Evolutionary conservation across 2,329 filamentous ascomycete genomes (phyloP), one percentile per base, ranked within the genome.

Genomic region (Alternaria rosae): DNA sequence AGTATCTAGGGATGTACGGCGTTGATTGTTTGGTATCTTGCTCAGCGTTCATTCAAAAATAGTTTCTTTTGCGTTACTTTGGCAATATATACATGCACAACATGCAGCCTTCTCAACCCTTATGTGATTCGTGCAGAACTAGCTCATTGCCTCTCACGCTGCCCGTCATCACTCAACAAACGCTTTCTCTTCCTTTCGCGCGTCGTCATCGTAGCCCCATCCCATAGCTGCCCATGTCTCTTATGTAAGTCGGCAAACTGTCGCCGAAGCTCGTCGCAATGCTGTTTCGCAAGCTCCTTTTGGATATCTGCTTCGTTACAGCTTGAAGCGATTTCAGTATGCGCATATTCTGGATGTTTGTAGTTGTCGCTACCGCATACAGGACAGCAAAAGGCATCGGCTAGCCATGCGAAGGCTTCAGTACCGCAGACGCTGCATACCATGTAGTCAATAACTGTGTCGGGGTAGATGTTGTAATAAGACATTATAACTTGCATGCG

Each of bases 351-450:
- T 13, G 45, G 47, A 54, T 43, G 58, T 11, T 35, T 28, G 21
- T 43, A 60, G 2, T 53, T 21, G 5, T 21, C 47, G 7, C 54
- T 47, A 6, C 67, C 61, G 30, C 65, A 68, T 4, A 32, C n/a
- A 17, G 57, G 54, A 25, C 66, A 70, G 1, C 26, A 13, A 26
- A 69, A 69, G 2, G 28, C 21, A 21, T 66, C 54, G 6, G 65
- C 61, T 38, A 69, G 45, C 66, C 68, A 69, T 9, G 57, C 21
- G 48, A 68, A 69, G 0, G 48, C 47, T 21, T 57, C 60, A 2
- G 50, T 44, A 4, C 44, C 28, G 21, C 66, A 69, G 6, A 13
- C 51, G 2, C 13, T 65, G 55, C 66, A 70, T 9, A 66, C 41
- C 50, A 64, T 38, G 13, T 50, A 52, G 13, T 66, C 21, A 10